Percentiles rank a stretch among this genome's conserved stretches.
Evolutionary conservation across 176 grass and related monocot genomes (phyloP).

Genomic region (Juncus effusus): DNA sequence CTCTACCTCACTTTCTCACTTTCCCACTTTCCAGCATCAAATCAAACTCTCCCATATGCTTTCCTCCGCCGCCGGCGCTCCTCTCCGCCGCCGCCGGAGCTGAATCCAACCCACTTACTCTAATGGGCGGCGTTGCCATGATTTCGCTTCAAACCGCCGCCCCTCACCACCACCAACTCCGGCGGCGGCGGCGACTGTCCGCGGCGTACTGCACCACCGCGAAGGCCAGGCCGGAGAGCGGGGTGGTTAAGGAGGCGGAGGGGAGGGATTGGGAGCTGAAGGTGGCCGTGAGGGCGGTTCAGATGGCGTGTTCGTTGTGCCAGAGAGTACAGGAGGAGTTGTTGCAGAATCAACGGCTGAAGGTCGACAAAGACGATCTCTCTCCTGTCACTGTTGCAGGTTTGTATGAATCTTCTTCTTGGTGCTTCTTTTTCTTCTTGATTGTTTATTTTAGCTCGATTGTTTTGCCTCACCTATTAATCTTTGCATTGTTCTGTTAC

Average conservation of each 20-base stretch:
- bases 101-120: too few relatives aligned
- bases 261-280: conserved; percentile 59
- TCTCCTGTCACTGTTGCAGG: conserved; percentile 94
- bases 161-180: background rate
- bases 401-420: conserved; percentile 17
- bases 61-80: too few relatives aligned
- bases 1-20: too few relatives aligned
- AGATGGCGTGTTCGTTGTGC: conserved; percentile 76
- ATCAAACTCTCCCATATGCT: too few relatives aligned
- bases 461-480: background rate
- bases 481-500: background rate
- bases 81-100: too few relatives aligned
- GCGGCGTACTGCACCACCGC: conserved; percentile 10
- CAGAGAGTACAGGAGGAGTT: conserved; percentile 76
- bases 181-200: background rate
- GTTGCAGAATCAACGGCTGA: conserved; percentile 25
- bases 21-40: too few relatives aligned
- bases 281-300: conserved; percentile 74
- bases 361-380: conserved; percentile 66
- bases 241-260: conserved; percentile 35
- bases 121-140: too few relatives aligned
- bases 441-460: background rate
- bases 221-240: conserved; percentile 32
- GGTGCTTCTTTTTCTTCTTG: background rate
- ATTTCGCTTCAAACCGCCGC: too few relatives aligned